Evolutionary conservation across 2,329 filamentous ascomycete species (phyloP).

Genomic region (Colletotrichum musicola): DNA sequence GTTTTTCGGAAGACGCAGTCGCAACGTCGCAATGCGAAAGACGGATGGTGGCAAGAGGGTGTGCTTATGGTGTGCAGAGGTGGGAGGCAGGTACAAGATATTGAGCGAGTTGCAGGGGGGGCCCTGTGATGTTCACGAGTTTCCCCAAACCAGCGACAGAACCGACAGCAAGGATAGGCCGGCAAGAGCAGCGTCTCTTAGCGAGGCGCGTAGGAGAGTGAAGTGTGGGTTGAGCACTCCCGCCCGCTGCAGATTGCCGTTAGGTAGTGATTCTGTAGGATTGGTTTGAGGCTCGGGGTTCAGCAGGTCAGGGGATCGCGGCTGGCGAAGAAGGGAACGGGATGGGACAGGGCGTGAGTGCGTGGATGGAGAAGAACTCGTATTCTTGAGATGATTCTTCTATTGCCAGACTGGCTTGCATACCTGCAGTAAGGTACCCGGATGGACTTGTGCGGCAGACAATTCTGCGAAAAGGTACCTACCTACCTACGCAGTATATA

Average conservation of each 20-base stretch:
- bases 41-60: constrained; percentile 4
- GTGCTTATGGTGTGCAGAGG: constrained; percentile 1
- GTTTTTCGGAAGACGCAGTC: constrained; percentile 4
- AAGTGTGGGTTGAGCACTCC: too few species aligned
- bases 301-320: constrained; percentile 15
- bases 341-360: neutral
- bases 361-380: constrained; percentile 22
- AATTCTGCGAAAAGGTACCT: too few species aligned
- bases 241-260: too few species aligned
- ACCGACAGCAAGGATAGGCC: constrained; percentile 28
- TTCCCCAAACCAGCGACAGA: constrained; percentile 33
- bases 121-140: constrained; percentile 16
- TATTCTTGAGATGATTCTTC: constrained; percentile 37
- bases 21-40: constrained; percentile 8
- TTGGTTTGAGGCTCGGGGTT: neutral
- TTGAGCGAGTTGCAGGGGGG: constrained; percentile 28
- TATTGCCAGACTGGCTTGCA: too few species aligned
- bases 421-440: too few species aligned
- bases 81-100: constrained; percentile 32
- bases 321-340: constrained; percentile 27
- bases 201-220: too few species aligned
- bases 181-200: neutral
- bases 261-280: neutral
- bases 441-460: too few species aligned
- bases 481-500: too few species aligned